A percentile compares a stretch with the other conserved stretches of the same genome.
phyloP scores from a whole-genome alignment of 192 early-diverging fungal species.

The Backusella sp. region DNA sequence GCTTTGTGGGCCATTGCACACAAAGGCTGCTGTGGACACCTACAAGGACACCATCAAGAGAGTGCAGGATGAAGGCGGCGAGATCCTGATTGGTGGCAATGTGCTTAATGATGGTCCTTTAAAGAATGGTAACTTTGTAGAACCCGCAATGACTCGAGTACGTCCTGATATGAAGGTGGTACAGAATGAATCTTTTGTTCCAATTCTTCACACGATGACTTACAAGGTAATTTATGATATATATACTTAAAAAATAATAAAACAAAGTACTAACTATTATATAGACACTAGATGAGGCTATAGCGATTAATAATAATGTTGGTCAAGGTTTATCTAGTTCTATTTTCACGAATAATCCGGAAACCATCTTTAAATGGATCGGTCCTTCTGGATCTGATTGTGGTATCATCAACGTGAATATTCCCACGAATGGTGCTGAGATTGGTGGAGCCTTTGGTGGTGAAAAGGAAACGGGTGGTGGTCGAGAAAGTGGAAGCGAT shows the following conservation, averaged over 20 bases:
- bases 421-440: slow-evolving; percentile 96
- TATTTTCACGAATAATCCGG: slow-evolving; percentile 80
- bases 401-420: slow-evolving; percentile 93
- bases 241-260: not conserved
- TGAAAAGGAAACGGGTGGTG: slow-evolving; percentile 96
- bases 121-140: slow-evolving; percentile 81
- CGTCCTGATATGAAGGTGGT: slow-evolving; percentile 72
- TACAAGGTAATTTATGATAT: slow-evolving; percentile 41
- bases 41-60: slow-evolving; percentile 74
- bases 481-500: slow-evolving; percentile 88
- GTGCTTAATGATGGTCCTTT: slow-evolving; percentile 58
- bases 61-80: slow-evolving; percentile 82
- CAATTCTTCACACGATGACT: slow-evolving; percentile 87
- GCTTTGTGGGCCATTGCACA: slow-evolving; percentile 93
- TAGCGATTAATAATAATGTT: slow-evolving; percentile 87
- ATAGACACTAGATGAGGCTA: slow-evolving; percentile 77
- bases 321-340: slow-evolving; percentile 83
- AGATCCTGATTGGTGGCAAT: slow-evolving; percentile 82
- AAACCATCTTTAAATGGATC: slow-evolving; percentile 90
- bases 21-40: slow-evolving; percentile 72
- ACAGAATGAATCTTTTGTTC: slow-evolving; percentile 94
- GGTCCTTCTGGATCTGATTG: slow-evolving; percentile 90
- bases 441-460: slow-evolving; percentile 98
- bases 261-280: not conserved
- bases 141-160: slow-evolving; percentile 89